Conservation (phyloP, 2,329 filamentous ascomycete genomes). For the Colletotrichum phormii region DNA sequence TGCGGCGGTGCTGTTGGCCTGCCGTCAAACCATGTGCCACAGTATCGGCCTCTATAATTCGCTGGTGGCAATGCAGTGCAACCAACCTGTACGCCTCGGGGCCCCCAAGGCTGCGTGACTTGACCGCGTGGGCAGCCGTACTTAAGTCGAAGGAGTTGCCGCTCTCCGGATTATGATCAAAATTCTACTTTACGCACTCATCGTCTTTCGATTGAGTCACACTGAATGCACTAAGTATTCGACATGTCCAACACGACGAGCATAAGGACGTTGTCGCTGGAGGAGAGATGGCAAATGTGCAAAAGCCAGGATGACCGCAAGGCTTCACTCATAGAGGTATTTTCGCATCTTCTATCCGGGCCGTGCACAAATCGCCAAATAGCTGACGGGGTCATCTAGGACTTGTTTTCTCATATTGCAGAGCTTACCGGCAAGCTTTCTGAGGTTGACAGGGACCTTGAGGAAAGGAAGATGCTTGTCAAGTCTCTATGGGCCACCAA, state of each 20-base stretch:
- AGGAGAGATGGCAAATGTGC: neutral
- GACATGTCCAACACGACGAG: neutral
- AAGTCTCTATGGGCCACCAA: neutral
- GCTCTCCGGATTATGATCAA: too few relatives aligned
- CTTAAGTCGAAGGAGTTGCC: neutral
- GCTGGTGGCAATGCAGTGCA: neutral
- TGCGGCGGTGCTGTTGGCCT: neutral
- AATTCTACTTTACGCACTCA: too few relatives aligned
- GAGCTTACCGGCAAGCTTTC: neutral
- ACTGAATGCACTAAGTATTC: too few relatives aligned
- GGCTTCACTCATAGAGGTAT: neutral
- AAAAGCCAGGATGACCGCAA: constrained; percentile 18
- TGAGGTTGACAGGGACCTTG: neutral
- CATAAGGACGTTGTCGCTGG: neutral
- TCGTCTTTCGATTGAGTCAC: too few relatives aligned
- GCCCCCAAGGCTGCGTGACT: neutral
- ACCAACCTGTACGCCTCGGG: neutral
- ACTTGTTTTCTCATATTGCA: constrained; percentile 5
- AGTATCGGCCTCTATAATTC: neutral
- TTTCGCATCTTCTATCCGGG: neutral
- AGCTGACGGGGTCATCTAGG: neutral
- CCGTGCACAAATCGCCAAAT: too few relatives aligned
- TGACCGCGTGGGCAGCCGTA: too few relatives aligned
- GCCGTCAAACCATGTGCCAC: neutral
- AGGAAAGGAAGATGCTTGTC: neutral